phyloP scores from a whole-genome alignment of 345 rosid species.

The Abelmoschus esculentus region DNA sequence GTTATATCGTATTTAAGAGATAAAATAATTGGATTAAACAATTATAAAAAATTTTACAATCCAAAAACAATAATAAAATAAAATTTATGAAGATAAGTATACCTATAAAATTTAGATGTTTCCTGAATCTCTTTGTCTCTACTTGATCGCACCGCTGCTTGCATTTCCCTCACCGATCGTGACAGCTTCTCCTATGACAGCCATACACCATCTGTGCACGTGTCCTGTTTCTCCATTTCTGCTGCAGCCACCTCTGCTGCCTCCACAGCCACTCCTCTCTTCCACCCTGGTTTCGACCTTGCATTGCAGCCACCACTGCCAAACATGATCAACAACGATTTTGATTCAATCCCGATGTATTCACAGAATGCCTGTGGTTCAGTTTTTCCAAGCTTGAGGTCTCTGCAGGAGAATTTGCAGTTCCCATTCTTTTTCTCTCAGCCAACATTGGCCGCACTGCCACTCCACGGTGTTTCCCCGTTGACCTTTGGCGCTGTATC shows the following conservation, averaged over 20 bases:
- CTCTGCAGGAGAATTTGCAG: slow-evolving; percentile 77
- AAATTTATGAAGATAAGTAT: no score
- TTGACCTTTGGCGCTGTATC: slow-evolving; percentile 28
- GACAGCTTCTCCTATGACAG: slow-evolving; percentile 56
- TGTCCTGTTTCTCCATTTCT: slow-evolving; percentile 99
- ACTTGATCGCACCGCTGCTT: slow-evolving; percentile 35
- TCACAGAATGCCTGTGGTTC: slow-evolving; percentile 31
- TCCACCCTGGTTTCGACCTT: slow-evolving; percentile 22
- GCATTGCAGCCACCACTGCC: slow-evolving; percentile 18
- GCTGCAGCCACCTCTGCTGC: slow-evolving; percentile 45
- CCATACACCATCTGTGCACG: slow-evolving; percentile 64
- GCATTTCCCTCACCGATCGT: slow-evolving; percentile 19
- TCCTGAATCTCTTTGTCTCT: no score
- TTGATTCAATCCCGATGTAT: slow-evolving; percentile 14
- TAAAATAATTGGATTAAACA: no score
- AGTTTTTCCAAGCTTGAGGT: slow-evolving; percentile 54
- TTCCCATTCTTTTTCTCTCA: slow-evolving; percentile 41
- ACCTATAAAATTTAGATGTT: neutral
- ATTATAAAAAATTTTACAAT: no score
- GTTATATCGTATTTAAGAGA: no score
- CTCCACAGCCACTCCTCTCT: neutral
- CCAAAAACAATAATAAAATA: no score
- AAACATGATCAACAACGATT: neutral
- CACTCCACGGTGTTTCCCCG: slow-evolving; percentile 19
- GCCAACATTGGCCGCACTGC: slow-evolving; percentile 16